Conservation (phyloP, 164 flowering plant species). For the Annona squamosa region DNA sequence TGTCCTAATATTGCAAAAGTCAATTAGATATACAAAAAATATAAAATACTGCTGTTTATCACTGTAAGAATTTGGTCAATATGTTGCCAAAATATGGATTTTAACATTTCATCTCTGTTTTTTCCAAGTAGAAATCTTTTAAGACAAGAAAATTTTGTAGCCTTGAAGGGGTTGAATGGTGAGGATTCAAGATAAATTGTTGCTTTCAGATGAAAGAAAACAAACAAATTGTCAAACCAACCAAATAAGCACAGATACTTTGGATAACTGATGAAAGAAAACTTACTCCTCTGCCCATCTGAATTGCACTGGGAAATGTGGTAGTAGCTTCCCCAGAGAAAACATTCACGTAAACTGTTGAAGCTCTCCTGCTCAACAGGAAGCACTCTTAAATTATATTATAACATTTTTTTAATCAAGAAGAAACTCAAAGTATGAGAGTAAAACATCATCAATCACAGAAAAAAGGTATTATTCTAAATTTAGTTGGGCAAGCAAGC, state of each 20-base stretch:
- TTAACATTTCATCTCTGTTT: background rate
- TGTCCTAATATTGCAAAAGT: too few species aligned
- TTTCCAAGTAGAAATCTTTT: background rate
- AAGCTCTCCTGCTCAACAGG: conserved; percentile 46
- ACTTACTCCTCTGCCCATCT: conserved; percentile 73
- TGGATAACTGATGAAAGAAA: conserved; percentile 23
- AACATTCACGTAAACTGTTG: conserved; percentile 57
- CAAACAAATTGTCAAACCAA: background rate
- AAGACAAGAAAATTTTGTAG: too few species aligned
- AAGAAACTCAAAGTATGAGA: background rate
- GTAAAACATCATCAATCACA: background rate
- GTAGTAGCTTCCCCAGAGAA: conserved; percentile 80
- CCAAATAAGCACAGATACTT: background rate
- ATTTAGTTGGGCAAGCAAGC: background rate
- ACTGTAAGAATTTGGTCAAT: too few species aligned
- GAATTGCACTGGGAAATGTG: conserved; percentile 53
- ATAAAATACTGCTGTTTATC: too few species aligned
- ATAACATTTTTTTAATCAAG: background rate
- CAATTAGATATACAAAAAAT: too few species aligned
- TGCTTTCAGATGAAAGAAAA: background rate
- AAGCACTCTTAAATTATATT: background rate
- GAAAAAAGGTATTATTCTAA: too few species aligned
- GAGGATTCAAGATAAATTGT: background rate
- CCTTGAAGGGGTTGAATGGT: background rate
- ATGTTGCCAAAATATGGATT: background rate